These are phyloP conservation scores for Trichosanthes cucumerina DNA, from an alignment of 306 rosid species.

Conservation along the genomic window DNA sequence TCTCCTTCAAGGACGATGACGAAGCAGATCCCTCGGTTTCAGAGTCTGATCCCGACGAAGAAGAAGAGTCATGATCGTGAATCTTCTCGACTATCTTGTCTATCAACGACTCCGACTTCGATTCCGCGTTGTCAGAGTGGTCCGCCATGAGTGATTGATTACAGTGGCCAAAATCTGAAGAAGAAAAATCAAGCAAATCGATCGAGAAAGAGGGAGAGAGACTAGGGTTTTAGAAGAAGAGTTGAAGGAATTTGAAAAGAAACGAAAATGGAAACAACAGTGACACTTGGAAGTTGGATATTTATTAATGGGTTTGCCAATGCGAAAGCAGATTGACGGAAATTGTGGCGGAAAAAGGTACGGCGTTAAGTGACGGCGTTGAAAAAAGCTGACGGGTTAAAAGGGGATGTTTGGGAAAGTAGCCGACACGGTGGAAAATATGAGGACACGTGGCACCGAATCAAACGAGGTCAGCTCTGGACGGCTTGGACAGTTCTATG, in stretches of 20 bases:
- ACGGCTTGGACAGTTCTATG: not conserved
- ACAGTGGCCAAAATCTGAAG: slow-evolving; percentile 5
- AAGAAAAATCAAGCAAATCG: not conserved
- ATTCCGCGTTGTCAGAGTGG: slow-evolving; percentile 30
- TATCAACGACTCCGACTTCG: slow-evolving; percentile 34
- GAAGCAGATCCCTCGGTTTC: slow-evolving; percentile 29
- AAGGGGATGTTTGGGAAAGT: not conserved
- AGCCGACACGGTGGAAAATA: not conserved
- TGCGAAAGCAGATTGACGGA: not conserved
- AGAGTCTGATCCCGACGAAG: slow-evolving; percentile 49
- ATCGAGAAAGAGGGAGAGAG: slow-evolving; percentile 1
- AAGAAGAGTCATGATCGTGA: slow-evolving; percentile 44
- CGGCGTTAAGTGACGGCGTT: slow-evolving; percentile 4
- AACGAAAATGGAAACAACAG: not conserved
- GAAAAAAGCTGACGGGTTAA: not conserved
- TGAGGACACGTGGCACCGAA: not conserved
- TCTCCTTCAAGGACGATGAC: slow-evolving; percentile 28
- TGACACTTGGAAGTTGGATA: slow-evolving; percentile 1
- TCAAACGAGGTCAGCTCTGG: not conserved
- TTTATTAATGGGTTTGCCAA: not conserved
- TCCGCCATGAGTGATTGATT: slow-evolving; percentile 44
- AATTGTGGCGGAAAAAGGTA: not conserved
- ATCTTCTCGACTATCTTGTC: slow-evolving; percentile 63
- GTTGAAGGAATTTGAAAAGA: slow-evolving; percentile 2
- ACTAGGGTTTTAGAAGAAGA: slow-evolving; percentile 4